These are phyloP conservation scores for Neurospora sp. DNA, from an alignment of 495 filamentous ascomycete genomes.

Conservation along the genomic window DNA sequence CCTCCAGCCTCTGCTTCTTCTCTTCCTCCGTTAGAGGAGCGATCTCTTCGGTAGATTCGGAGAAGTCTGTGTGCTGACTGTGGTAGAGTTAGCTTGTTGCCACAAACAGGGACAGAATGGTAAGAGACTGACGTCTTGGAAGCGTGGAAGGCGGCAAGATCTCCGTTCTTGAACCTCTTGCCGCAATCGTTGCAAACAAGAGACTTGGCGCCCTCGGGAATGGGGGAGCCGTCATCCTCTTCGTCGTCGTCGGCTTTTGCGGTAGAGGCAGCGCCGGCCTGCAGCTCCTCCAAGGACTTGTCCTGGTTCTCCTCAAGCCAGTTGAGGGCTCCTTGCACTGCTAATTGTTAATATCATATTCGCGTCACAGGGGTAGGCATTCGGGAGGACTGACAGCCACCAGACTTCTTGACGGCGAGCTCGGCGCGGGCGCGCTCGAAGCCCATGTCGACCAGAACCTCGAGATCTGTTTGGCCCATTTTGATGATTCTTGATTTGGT, in stretches of 20 bases:
- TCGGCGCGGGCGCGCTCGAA: slow-evolving; percentile 75
- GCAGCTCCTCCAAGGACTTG: slow-evolving; percentile 68
- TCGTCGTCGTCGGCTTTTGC: slow-evolving; percentile 16
- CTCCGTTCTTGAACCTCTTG: slow-evolving; percentile 75
- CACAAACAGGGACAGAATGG: neutral
- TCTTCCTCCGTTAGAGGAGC: slow-evolving; percentile 86
- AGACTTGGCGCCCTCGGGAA: slow-evolving; percentile 43
- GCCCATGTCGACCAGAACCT: slow-evolving; percentile 86
- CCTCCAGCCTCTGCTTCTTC: slow-evolving; percentile 67
- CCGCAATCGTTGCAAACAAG: slow-evolving; percentile 81
- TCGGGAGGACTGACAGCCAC: slow-evolving; percentile 50
- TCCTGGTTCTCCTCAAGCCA: slow-evolving; percentile 90
- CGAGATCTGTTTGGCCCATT: slow-evolving; percentile 63
- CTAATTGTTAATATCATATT: slow-evolving; percentile 3
- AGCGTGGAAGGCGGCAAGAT: slow-evolving; percentile 82
- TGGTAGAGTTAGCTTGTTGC: slow-evolving; percentile 4
- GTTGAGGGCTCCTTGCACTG: slow-evolving; percentile 82
- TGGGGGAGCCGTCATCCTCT: slow-evolving; percentile 42
- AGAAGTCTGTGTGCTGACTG: slow-evolving; percentile 80
- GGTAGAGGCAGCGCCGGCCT: slow-evolving; percentile 25
- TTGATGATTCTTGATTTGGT: slow-evolving; percentile 14
- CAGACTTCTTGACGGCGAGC: slow-evolving; percentile 69
- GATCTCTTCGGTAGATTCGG: slow-evolving; percentile 85
- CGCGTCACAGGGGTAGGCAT: neutral
- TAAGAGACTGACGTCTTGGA: slow-evolving; percentile 56